Evolutionary conservation across 208 protist species (phyloP), one percentile per base, ranked within the genome.

Genomic region (Leishmania guyanensis): DNA sequence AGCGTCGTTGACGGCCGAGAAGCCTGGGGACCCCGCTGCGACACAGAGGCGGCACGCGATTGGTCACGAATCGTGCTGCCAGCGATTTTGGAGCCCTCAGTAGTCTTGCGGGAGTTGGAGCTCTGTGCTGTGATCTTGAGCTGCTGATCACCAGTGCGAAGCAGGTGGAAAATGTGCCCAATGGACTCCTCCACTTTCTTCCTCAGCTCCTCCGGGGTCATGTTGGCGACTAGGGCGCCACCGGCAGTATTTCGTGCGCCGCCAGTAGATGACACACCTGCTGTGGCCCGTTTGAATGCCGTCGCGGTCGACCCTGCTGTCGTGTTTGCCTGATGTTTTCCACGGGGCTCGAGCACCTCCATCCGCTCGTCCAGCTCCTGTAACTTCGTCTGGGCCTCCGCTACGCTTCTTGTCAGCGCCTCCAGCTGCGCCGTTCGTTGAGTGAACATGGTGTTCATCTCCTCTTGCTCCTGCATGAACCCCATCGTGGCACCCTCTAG

Each of bases 401-500:
- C 68, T 73, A 99, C 98, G 70, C 94, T 93, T 48, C 86, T 82
- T 58, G 90, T 83, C 51, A 98, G 85, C 9, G 81, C 83, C 53
- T 91, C 86, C 84, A 99, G 98, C 86, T 99, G 96, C 17, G 78
- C 60, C 76, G 93, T 91, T 12, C 98, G 92, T 78, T 96, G 89
- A 9, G 87, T 64, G 43, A 94, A 90, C 91, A 98, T 96, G 26
- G 83, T 68, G 29, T 90, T 86, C 93, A 98, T 97, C 75, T 98
- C 94, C n/a, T 92, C 82, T 81, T 94, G 86, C 79, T 98, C 95
- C 36, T 88, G 84, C 39, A 93, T 78, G 79, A 93, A 98, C 73
- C 97, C 90, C 76, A 92, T 91, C 58, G 94, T 88, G 26, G 99
- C 91, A 50, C 95, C 92, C 77, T 99, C 97, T 51, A 99, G 87